Base-by-base conservation (phyloP, 225 moss, liverwort and hornwort genomes). In the Asterella californica region DNA sequence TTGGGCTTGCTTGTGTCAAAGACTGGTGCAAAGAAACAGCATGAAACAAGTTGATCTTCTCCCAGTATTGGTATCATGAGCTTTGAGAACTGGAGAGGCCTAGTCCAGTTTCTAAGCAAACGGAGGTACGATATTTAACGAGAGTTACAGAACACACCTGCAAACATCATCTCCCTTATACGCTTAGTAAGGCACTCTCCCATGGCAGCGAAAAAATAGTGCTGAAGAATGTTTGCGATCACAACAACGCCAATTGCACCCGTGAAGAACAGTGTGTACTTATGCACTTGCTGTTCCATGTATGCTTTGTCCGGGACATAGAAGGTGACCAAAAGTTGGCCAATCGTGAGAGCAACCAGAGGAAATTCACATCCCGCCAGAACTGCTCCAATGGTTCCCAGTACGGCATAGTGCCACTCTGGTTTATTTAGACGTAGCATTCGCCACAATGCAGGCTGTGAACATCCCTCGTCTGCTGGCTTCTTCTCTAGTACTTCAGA, bases 151-250 rank as follows among this genome's bases (percentile, higher is more conserved):
- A 32, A 75, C 75, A 36, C 32, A 84, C 84, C 48, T 72, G 81
- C 55, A 72, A 84, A 84, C 80, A 84, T 84, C 84, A 81, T 81
- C 59, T 84, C 84, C 22, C 84, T 76, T 24, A 84, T 77, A 30
- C 84, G 84, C 57, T 81, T 84, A 32, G 77, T 81, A 15, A 84
- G 72, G 38, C 77, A 77, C 57, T 84, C 84, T 32, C 84, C 84
- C 84, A 84, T 84, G 29, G 77, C 62, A 48, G 76, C 80, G 49
- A 81, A 84, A 55, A 81, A 84, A 52, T 80, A 84, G 57, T 84
- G 84, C 55, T 84, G 84, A 30, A 76, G 76, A 62, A 81, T 73
- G 72, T 84, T 72, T 37, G 76, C 81, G 34, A 84, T 33, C n/a
- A 84, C 62, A 37, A 72, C 70, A 34, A 84, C 69, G 29, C 57